Percentiles rank a stretch among this genome's conserved stretches.
These are phyloP conservation scores for Cercospora janseana DNA, from an alignment of 2,329 filamentous ascomycete genomes.

Conservation along the genomic window DNA sequence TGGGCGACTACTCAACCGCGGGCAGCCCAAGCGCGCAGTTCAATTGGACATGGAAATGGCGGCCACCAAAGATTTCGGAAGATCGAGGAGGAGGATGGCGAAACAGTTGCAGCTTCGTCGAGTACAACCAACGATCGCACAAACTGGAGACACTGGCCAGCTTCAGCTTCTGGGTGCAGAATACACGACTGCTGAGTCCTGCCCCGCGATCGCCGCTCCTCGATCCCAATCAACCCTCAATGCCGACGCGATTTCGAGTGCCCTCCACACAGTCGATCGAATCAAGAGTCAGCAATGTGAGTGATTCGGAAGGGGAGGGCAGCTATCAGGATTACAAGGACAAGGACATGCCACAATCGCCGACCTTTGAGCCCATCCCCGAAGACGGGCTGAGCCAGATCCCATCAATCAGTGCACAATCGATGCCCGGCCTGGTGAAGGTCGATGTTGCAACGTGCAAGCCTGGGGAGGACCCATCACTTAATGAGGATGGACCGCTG, in stretches of 20 bases:
- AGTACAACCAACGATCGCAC: slow-evolving; percentile 93
- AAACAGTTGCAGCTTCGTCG: slow-evolving; percentile 94
- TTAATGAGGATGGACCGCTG: slow-evolving; percentile 86
- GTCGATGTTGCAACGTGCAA: slow-evolving; percentile 85
- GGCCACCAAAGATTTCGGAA: slow-evolving; percentile 76
- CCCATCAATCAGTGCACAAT: slow-evolving; percentile 40
- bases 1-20: slow-evolving; percentile 85
- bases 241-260: slow-evolving; percentile 66
- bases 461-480: slow-evolving; percentile 78
- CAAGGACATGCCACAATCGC: slow-evolving; percentile 48
- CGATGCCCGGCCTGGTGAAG: slow-evolving; percentile 57
- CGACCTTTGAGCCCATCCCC: slow-evolving; percentile 48
- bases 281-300: slow-evolving; percentile 69
- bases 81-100: slow-evolving; percentile 91
- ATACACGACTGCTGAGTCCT: slow-evolving; percentile 43
- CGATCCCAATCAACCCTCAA: slow-evolving; percentile 37
- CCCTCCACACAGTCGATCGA: slow-evolving; percentile 86
- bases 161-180: slow-evolving; percentile 94
- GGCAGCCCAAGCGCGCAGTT: slow-evolving; percentile 84
- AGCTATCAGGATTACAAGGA: slow-evolving; percentile 44
- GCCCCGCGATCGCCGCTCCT: slow-evolving; percentile 64
- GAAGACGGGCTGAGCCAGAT: slow-evolving; percentile 48
- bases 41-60: slow-evolving; percentile 97
- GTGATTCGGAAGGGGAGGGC: slow-evolving; percentile 60
- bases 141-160: slow-evolving; percentile 81